phyloP scores from a whole-genome alignment of 1,284 basidiomycete genomes.

The Coniophora puteana region DNA sequence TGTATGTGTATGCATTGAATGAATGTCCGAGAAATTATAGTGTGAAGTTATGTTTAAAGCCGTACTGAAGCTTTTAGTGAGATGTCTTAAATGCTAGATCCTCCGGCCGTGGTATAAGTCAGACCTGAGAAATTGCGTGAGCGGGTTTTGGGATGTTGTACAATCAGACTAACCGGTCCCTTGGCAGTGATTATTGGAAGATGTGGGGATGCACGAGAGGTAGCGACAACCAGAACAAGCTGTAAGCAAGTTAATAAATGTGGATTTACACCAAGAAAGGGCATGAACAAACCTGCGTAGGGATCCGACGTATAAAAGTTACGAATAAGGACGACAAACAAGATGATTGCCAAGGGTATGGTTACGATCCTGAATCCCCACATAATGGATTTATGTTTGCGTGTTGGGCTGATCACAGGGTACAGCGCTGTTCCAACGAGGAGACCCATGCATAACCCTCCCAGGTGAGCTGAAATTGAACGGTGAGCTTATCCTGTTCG shows the following conservation, averaged over 20 bases:
- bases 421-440: constrained; percentile 81
- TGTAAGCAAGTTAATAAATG: constrained; percentile 18
- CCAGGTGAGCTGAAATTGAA: constrained; percentile 58
- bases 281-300: constrained; percentile 53
- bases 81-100: constrained; percentile 24
- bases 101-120: constrained; percentile 27
- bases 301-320: constrained; percentile 92
- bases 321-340: constrained; percentile 78
- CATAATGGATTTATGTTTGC: constrained; percentile 69
- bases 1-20: too few species aligned
- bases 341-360: constrained; percentile 69
- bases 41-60: constrained; percentile 1
- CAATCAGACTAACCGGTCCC: constrained; percentile 45
- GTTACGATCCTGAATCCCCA: constrained; percentile 75
- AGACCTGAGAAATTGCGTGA: constrained; percentile 19
- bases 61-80: background rate
- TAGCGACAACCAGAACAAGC: constrained; percentile 91
- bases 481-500: constrained; percentile 1
- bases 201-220: constrained; percentile 82
- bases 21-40: too few species aligned
- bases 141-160: background rate
- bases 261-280: background rate
- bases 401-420: constrained; percentile 82
- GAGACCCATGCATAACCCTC: constrained; percentile 82
- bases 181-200: constrained; percentile 74